Base-by-base conservation (phyloP, 1,284 basidiomycete genomes). In the Cronartium quercuum region DNA sequence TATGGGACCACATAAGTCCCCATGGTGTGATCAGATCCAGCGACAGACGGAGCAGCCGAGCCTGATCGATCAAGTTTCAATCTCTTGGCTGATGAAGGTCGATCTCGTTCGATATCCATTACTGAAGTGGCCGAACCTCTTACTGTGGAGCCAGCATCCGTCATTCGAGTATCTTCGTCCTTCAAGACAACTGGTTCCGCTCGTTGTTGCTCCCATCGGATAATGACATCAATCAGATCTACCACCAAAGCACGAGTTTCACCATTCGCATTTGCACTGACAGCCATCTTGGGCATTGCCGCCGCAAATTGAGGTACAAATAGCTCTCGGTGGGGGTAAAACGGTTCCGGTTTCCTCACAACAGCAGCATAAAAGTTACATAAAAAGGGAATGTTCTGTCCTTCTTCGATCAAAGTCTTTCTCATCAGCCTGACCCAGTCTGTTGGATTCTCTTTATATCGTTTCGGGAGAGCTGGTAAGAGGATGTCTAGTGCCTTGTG, bases 221-320 rank as follows among this genome's bases (percentile, higher is more conserved):
- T 76, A 6, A 84, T 79, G 37, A 83, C 77, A 75, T 83, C 83
- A 67, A 83, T 82, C 18, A 83, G 78, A 47, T 83, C 83, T 44
- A 83, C 79, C 2, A 82, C 80, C n/a, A 83, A 79, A 55, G 89
- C 83, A 44, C 94, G 89, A 29, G 91, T 89, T 79, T 98, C 96
- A 37, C 85, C 81, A n/a, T 87, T 90, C 3, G 91, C 88, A 68
- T 80, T 78, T 13, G 87, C 86, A 5, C 87, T 84, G 1, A 89
- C 87, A 34, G 93, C 94, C 21, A 98, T 86, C 82, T 94, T 95
- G 70, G 87, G 87, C 76, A 99, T 84, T 42, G 91, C 91, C 80
- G 91, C 91, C 76, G 94, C 91, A 83, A 99, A 94, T 80, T 96
- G 91, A 0, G 94, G 91, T n/a, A 98, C 88, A 82, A 98, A 98